These are phyloP conservation scores for Fusarium liriodendri DNA, from an alignment of 2,329 filamentous ascomycete genomes.

Conservation along the genomic window DNA sequence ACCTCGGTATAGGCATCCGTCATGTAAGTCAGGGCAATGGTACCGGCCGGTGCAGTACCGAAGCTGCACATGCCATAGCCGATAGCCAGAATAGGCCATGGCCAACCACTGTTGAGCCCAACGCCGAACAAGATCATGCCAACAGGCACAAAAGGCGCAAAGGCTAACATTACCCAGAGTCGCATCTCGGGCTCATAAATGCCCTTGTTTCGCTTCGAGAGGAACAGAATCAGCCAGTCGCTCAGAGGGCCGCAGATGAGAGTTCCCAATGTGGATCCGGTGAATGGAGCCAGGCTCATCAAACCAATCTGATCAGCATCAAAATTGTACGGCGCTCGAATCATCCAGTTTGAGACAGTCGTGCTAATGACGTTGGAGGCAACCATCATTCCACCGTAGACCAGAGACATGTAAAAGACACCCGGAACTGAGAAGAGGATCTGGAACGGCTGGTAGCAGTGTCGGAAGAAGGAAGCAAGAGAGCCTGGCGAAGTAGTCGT, in stretches of 20 bases:
- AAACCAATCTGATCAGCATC: constrained; percentile 37
- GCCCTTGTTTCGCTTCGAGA: constrained; percentile 51
- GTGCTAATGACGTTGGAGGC: not conserved
- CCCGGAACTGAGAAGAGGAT: constrained; percentile 6
- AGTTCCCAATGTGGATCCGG: constrained; percentile 51
- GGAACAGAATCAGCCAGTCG: constrained; percentile 50
- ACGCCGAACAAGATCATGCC: not conserved
- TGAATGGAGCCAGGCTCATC: constrained; percentile 43
- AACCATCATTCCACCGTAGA: constrained; percentile 1
- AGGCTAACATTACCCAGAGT: constrained; percentile 25
- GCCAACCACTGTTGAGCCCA: constrained; percentile 2
- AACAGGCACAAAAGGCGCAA: not conserved
- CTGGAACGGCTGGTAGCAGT: constrained; percentile 11
- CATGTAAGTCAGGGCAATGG: constrained; percentile 4
- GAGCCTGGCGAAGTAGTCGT: not conserved
- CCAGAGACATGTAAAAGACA: constrained; percentile 1
- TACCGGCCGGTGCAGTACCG: not conserved
- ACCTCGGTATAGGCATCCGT: constrained; percentile 2
- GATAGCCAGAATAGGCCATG: constrained; percentile 2
- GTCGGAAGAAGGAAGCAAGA: not conserved
- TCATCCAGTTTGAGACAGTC: not conserved
- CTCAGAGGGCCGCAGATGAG: constrained; percentile 51
- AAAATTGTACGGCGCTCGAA: constrained; percentile 46
- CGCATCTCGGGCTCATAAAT: constrained; percentile 58
- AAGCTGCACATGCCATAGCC: constrained; percentile 6